Evolutionary conservation across 1,139 yeast species (phyloP).

Genomic region (Kurtzmaniella quercitrusa): DNA sequence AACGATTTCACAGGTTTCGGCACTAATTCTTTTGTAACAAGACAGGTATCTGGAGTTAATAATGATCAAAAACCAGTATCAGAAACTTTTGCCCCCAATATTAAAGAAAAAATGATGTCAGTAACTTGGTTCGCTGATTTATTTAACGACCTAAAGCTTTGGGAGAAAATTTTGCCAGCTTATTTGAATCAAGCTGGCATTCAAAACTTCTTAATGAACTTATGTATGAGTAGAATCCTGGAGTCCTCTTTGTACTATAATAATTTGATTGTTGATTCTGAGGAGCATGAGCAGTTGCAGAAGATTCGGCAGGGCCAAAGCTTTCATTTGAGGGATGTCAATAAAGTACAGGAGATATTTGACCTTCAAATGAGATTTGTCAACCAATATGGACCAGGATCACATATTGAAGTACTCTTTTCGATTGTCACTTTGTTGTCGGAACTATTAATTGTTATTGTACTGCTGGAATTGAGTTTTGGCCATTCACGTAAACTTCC

Average conservation of each 20-base stretch:
- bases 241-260: neutral
- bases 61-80: neutral
- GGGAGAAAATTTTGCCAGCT: conserved; percentile 36
- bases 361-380: neutral
- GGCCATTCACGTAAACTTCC: neutral
- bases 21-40: conserved; percentile 15
- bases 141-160: conserved; percentile 35
- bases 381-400: neutral
- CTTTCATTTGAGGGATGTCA: neutral
- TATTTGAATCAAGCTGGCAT: conserved; percentile 17
- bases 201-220: conserved; percentile 7
- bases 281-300: neutral
- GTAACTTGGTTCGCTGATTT: conserved; percentile 33
- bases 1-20: neutral
- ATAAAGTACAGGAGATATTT: neutral
- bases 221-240: neutral
- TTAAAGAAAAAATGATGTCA: conserved; percentile 28
- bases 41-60: conserved; percentile 7
- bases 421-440: neutral
- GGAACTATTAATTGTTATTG: neutral
- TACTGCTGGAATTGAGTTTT: neutral
- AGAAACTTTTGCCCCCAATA: conserved; percentile 4
- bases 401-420: conserved; percentile 4
- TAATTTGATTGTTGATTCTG: conserved; percentile 1
- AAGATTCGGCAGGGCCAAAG: neutral